phyloP scores from a whole-genome alignment of 768 basidiomycete species.

The Lactarius vividus region DNA sequence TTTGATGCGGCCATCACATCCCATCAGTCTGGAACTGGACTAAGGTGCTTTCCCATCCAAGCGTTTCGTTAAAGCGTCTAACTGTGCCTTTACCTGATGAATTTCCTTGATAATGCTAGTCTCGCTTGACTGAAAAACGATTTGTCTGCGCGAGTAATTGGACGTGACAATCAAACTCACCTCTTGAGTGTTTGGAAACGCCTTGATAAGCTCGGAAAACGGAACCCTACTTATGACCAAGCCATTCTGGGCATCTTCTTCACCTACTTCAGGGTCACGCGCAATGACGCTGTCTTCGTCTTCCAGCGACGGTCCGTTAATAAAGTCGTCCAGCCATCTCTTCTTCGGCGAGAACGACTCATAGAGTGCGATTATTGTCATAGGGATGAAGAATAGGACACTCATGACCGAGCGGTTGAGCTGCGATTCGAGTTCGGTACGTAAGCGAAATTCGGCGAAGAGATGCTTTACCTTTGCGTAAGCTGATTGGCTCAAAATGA shows the following conservation, averaged over 20 bases:
- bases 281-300: conserved; percentile 52
- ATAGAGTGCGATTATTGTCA: conserved; percentile 68
- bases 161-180: conserved; percentile 41
- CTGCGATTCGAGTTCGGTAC: conserved; percentile 34
- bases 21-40: conserved; percentile 1
- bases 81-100: conserved; percentile 45
- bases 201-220: conserved; percentile 66
- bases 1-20: not conserved
- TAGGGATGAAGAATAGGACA: conserved; percentile 76
- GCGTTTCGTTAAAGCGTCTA: conserved; percentile 39
- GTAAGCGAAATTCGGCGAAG: conserved; percentile 15
- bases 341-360: conserved; percentile 58
- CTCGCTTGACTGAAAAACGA: conserved; percentile 59
- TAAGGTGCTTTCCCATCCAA: conserved; percentile 33
- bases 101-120: conserved; percentile 65
- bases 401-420: conserved; percentile 80
- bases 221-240: conserved; percentile 66
- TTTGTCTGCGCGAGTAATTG: conserved; percentile 8
- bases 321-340: conserved; percentile 68
- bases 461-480: conserved; percentile 54
- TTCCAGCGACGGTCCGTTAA: conserved; percentile 50
- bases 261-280: conserved; percentile 61
- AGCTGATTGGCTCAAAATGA: conserved; percentile 22
- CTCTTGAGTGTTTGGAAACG: conserved; percentile 69
- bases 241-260: conserved; percentile 50